Base-by-base conservation (phyloP, 495 filamentous ascomycete genomes). In the Pyrenula aspistea region DNA sequence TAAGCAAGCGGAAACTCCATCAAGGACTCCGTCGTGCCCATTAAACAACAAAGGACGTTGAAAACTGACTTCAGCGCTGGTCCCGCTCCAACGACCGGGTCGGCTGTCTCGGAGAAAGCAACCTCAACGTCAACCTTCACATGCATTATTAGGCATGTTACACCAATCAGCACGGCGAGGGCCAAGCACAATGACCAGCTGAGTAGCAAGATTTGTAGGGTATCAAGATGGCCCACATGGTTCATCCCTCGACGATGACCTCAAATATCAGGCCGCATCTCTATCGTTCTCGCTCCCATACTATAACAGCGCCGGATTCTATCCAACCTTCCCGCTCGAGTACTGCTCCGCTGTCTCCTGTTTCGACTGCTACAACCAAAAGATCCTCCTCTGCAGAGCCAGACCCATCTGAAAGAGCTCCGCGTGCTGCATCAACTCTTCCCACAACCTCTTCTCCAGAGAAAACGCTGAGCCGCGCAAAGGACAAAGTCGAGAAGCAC, bases 31-130 rank as follows among this genome's bases (percentile, higher is more conserved):
- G n/a, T n/a, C n/a, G n/a, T n/a, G n/a, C n/a, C n/a, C n/a, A n/a
- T n/a, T n/a, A n/a, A n/a, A n/a, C n/a, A n/a, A n/a, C n/a, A n/a
- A n/a, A n/a, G n/a, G n/a, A n/a, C n/a, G n/a, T n/a, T n/a, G n/a
- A n/a, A n/a, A n/a, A n/a, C n/a, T n/a, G n/a, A n/a, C n/a, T n/a
- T n/a, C n/a, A n/a, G n/a, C n/a, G n/a, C n/a, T n/a, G n/a, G n/a
- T n/a, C n/a, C 63, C 51, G 24, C 59, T 65, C 31, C 68, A 68
- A 56, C 65, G 64, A 53, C 55, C 54, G 22, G 53, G 57, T 36
- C 24, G 31, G 10, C 19, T 56, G 11, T 52, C 52, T n/a, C 48
- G 53, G 2, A n/a, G 24, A 12, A 22, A 15, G 54, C 48, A 57
- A n/a, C n/a, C n/a, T n/a, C n/a, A n/a, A n/a, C n/a, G n/a, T n/a